These are phyloP conservation scores for Phytophthora citrophthora DNA, from an alignment of 352 stramenopile genomes.

Conservation along the genomic window DNA sequence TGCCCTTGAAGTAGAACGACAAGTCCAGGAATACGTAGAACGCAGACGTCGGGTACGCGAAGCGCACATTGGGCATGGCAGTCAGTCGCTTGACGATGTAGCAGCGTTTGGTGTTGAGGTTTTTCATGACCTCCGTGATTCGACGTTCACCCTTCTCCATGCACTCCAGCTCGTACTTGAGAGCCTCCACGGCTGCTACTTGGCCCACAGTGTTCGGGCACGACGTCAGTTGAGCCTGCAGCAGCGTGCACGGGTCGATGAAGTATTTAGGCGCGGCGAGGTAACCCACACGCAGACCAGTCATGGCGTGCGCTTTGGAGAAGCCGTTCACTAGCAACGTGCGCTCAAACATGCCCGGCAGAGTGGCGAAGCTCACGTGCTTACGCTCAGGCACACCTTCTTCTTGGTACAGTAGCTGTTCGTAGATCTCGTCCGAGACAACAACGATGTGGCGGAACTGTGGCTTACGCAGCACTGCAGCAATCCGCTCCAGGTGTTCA, in stretches of 20 bases:
- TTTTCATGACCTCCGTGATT: conserved; percentile 55
- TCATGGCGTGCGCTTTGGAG: conserved; percentile 94
- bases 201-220: conserved; percentile 95
- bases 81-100: conserved; percentile 88
- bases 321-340: conserved; percentile 76
- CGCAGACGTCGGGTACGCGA: conserved; percentile 90
- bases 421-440: conserved; percentile 97
- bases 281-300: conserved; percentile 95
- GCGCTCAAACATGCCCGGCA: conserved; percentile 89
- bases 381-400: conserved; percentile 54
- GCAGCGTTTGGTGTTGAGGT: conserved; percentile 89
- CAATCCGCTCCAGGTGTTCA: conserved; percentile 62
- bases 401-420: conserved; percentile 93
- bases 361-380: conserved; percentile 74
- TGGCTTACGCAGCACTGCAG: conserved; percentile 21
- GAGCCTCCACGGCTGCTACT: conserved; percentile 89
- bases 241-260: conserved; percentile 87
- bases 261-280: conserved; percentile 83
- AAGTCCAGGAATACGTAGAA: conserved; percentile 97
- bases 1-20: conserved; percentile 74
- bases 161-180: conserved; percentile 85
- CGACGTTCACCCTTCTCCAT: conserved; percentile 50
- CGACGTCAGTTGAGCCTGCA: conserved; percentile 97
- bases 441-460: conserved; percentile 84
- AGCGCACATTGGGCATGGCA: conserved; percentile 84